phyloP scores from a whole-genome alignment of 192 early-diverging fungal genomes.

The Geosiphon pyriformis region DNA sequence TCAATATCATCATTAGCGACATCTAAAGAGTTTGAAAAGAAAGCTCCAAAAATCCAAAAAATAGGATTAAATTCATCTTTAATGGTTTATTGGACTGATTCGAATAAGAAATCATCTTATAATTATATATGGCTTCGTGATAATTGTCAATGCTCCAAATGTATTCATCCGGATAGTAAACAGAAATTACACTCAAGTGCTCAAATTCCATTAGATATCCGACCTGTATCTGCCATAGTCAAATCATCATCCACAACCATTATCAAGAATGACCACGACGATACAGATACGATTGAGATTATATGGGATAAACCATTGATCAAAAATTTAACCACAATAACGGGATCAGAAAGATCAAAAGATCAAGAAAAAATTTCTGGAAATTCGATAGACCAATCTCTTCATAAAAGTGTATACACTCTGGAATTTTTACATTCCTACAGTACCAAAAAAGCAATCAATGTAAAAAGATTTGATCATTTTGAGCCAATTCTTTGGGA shows the following conservation, averaged over 20 bases:
- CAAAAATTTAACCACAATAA: constrained; percentile 29
- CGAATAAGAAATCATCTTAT: constrained; percentile 2
- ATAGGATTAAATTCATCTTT: background rate
- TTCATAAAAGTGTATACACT: constrained; percentile 34
- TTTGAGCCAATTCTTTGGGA: constrained; percentile 39
- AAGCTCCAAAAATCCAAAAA: background rate
- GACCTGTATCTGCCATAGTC: constrained; percentile 21
- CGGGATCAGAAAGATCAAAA: constrained; percentile 1
- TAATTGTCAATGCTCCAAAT: constrained; percentile 52
- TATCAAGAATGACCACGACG: too few species aligned
- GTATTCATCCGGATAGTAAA: constrained; percentile 49
- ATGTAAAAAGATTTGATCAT: constrained; percentile 28
- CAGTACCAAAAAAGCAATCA: constrained; percentile 13
- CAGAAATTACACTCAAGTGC: constrained; percentile 55
- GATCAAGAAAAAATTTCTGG: too few species aligned
- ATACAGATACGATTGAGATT: constrained; percentile 33
- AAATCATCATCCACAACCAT: too few species aligned
- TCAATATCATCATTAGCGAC: too few species aligned
- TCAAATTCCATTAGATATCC: constrained; percentile 45
- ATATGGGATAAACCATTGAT: constrained; percentile 44
- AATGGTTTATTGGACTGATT: constrained; percentile 13
- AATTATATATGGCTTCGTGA: constrained; percentile 54
- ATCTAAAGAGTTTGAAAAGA: too few species aligned
- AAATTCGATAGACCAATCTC: background rate
- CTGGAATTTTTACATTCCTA: constrained; percentile 30